Evolutionary conservation across 164 flowering plant genomes (phyloP).

Genomic region (Vitis riparia): DNA sequence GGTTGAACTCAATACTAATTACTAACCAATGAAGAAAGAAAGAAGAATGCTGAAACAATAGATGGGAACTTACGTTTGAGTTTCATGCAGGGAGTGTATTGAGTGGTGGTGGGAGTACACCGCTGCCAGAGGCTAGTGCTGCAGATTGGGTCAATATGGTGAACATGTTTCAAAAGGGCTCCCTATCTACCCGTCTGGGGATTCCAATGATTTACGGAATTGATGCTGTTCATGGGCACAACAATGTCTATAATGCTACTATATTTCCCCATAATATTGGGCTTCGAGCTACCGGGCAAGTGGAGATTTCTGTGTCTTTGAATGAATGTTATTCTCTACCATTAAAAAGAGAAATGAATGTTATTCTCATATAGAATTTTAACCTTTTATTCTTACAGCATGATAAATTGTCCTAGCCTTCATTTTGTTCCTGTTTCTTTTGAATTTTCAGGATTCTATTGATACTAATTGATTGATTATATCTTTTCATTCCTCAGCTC

Average conservation of each 20-base stretch:
- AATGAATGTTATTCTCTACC: neutral
- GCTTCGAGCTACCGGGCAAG: constrained; percentile 62
- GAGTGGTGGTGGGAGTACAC: constrained; percentile 64
- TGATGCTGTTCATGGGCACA: constrained; percentile 69
- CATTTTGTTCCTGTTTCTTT: no score
- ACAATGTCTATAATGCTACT: constrained; percentile 59
- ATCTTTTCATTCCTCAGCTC: no score
- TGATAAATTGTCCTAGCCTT: no score
- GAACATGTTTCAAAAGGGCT: constrained; percentile 47
- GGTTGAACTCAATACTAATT: neutral
- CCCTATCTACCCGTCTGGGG: constrained; percentile 52
- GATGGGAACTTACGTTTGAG: neutral
- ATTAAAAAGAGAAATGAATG: neutral
- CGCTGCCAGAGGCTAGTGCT: constrained; percentile 48
- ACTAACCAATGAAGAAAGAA: no score
- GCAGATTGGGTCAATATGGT: constrained; percentile 60
- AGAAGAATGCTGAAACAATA: neutral
- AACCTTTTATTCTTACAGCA: neutral
- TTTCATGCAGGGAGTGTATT: constrained; percentile 48
- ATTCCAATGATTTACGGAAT: constrained; percentile 65
- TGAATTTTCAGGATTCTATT: no score
- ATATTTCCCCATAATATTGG: constrained; percentile 64
- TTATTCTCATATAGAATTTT: neutral
- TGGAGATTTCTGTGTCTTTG: neutral
- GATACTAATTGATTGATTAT: no score